Percentiles rank a stretch among this genome's conserved stretches.
phyloP scores from a whole-genome alignment of 2,329 filamentous ascomycete species.

The Fusarium sp. region DNA sequence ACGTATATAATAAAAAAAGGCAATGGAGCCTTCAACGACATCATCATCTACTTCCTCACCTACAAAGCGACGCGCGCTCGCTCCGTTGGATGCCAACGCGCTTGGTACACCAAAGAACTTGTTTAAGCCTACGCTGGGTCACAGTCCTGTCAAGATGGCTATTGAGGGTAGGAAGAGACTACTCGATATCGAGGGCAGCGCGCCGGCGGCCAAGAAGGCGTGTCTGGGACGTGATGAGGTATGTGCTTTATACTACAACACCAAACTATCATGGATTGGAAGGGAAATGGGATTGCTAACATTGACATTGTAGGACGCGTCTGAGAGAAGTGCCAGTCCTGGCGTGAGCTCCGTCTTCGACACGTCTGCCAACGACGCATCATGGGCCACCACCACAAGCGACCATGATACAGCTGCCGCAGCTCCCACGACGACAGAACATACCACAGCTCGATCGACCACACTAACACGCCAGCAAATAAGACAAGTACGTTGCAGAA shows the following conservation, averaged over 20 bases:
- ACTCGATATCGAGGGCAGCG: conserved; percentile 43
- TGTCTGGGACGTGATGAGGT: conserved; percentile 52
- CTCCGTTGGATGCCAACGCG: conserved; percentile 61
- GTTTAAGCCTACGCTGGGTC: conserved; percentile 37
- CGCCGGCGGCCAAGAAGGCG: conserved; percentile 51
- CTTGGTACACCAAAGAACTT: conserved; percentile 49
- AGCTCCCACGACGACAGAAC: conserved; percentile 19
- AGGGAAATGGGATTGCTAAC: conserved; percentile 10
- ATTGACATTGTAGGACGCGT: conserved; percentile 39
- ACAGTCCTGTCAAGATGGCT: conserved; percentile 44
- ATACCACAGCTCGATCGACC: conserved; percentile 12
- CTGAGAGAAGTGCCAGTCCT: conserved; percentile 53
- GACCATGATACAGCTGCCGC: conserved; percentile 56
- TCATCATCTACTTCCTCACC: conserved; percentile 52
- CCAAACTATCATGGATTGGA: background rate
- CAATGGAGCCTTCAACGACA: conserved; percentile 42
- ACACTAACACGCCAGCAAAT: conserved; percentile 65
- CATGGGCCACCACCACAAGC: conserved; percentile 63
- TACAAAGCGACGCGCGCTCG: conserved; percentile 63
- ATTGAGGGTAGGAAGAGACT: conserved; percentile 49
- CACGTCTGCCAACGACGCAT: conserved; percentile 59
- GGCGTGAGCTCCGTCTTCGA: conserved; percentile 65
- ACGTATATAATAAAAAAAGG: conserved; percentile 3
- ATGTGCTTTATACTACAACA: conserved; percentile 7
- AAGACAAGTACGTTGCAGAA: conserved; percentile 57